Evolutionary conservation across 2,329 filamentous ascomycete genomes (phyloP), one percentile per base, ranked within the genome.

Genomic region (Sphaceloma murrayae): DNA sequence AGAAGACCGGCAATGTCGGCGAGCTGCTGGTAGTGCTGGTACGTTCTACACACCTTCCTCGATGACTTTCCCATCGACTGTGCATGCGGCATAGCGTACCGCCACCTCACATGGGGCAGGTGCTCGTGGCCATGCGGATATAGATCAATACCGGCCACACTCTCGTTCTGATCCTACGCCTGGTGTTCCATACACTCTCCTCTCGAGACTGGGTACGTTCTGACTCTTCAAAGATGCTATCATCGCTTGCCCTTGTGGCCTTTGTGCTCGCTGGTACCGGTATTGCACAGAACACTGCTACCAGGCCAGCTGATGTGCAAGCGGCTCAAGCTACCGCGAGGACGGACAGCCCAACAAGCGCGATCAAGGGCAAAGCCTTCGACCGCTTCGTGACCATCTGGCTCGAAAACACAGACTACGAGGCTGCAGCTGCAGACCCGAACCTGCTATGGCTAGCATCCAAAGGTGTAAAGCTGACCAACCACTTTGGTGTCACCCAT

Each of bases 351-450:
- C 76, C 78, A 2, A 76, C 72, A 22, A 78, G 71, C 58, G 58
- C 77, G 54, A 77, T 87, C 42, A 71, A 76, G 57, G 85, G 85
- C 49, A 77, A 80, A 57, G 77, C 72, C 0, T 88, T 88, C 57
- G 74, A 86, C 57, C 77, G 83, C 11, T 74, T 84, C 49, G 77
- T 77, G 45, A 74, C 78, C 46, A 77, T 88, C 60, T 88, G 80
- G 78, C 70, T 86, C 36, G 84, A 88, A 66, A 88, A 88, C 59
- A 83, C 78, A 38, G 70, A 75, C 61, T 87, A 74, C 52, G 70
- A 75, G 43, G 73, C 78, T 55, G 77, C 82, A 2, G 66, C 67
- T 27, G 73, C 69, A 11, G 80, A 87, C 58, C 70, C 74, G 34
- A 77, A 76, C 57, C 64, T 80, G 14, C 58, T 63, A 30, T 77